phyloP scores from a whole-genome alignment of 352 stramenopile genomes.

The Globisporangium abappressorium region DNA sequence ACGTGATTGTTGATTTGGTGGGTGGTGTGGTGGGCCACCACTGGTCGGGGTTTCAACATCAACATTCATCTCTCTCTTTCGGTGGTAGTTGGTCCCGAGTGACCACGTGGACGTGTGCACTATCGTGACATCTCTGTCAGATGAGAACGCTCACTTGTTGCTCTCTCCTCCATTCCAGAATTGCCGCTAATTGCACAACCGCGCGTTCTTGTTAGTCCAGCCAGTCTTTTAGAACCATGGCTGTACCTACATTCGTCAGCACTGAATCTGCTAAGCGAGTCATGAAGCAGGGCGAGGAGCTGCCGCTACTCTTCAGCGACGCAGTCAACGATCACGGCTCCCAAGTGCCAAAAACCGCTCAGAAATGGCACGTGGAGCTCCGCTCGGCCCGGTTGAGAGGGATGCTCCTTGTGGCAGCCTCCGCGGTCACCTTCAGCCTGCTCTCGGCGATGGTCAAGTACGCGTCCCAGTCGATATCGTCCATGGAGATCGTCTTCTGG shows the following conservation, averaged over 20 bases:
- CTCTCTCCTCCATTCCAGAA: not conserved
- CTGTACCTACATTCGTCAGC: constrained; percentile 6
- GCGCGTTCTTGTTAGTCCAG: too few relatives aligned
- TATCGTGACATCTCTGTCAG: not conserved
- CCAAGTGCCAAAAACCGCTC: not conserved
- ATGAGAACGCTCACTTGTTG: not conserved
- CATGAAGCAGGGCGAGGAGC: constrained; percentile 39
- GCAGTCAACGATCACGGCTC: not conserved
- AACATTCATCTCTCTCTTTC: not conserved
- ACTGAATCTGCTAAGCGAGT: constrained; percentile 26
- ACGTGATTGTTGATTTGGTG: not conserved
- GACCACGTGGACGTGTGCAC: not conserved
- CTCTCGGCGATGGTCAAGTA: constrained; percentile 58
- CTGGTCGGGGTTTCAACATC: not conserved
- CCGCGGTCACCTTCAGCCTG: constrained; percentile 56
- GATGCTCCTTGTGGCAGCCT: constrained; percentile 42
- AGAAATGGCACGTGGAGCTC: constrained; percentile 16
- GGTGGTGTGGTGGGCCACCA: too few relatives aligned
- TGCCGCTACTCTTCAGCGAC: constrained; percentile 34
- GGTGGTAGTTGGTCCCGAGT: not conserved
- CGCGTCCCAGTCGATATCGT: constrained; percentile 38
- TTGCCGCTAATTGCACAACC: too few relatives aligned
- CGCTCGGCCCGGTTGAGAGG: constrained; percentile 19
- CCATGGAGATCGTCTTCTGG: constrained; percentile 71
- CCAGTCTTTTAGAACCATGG: not conserved